These are phyloP conservation scores for Graphilbum fragrans DNA, from an alignment of 2,329 filamentous ascomycete genomes.

Conservation along the genomic window DNA sequence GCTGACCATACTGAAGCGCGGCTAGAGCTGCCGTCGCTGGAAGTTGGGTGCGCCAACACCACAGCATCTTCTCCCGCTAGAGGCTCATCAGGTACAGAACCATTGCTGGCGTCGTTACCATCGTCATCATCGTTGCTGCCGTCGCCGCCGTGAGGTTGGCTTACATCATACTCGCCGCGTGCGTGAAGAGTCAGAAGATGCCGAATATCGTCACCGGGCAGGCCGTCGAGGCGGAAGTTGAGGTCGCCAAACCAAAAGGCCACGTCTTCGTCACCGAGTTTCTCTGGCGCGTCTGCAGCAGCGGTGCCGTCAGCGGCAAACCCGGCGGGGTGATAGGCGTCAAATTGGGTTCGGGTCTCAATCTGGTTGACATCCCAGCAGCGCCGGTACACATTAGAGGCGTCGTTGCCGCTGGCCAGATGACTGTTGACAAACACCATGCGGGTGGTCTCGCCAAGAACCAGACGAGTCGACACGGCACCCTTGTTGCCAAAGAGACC, in stretches of 20 bases:
- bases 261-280: conserved; percentile 83
- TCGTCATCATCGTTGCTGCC: conserved; percentile 10
- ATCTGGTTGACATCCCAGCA: conserved; percentile 88
- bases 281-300: conserved; percentile 29
- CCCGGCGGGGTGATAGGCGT: conserved; percentile 52
- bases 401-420: conserved; percentile 75
- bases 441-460: conserved; percentile 81
- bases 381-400: conserved; percentile 63
- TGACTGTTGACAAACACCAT: conserved; percentile 88
- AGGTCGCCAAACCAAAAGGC: conserved; percentile 94
- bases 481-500: conserved; percentile 97
- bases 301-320: conserved; percentile 33
- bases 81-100: conserved; percentile 13
- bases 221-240: conserved; percentile 81
- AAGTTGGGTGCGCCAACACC: conserved; percentile 26
- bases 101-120: too few relatives aligned
- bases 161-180: conserved; percentile 59
- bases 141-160: conserved; percentile 17
- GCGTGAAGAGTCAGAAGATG: conserved; percentile 74
- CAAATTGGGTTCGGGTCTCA: conserved; percentile 61
- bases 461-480: conserved; percentile 66
- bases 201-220: conserved; percentile 84
- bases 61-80: conserved; percentile 39
- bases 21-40: conserved; percentile 27
- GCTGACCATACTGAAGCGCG: neutral